Percentiles rank a stretch among this genome's conserved stretches.
Conservation (phyloP, 164 flowering plant species). For the Sedum album region DNA sequence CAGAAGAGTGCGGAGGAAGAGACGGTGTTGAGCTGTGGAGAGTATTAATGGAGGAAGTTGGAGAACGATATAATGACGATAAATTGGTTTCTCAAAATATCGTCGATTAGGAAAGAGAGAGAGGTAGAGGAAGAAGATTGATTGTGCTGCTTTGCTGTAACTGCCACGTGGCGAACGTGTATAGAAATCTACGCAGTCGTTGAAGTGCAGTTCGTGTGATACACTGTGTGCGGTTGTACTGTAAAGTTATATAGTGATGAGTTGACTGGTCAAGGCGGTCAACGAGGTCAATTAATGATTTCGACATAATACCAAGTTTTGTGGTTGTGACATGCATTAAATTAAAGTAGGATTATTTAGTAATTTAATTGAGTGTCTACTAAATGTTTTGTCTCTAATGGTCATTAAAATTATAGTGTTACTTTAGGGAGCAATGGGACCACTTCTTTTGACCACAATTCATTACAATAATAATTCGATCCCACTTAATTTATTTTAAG, state of each 20-base stretch:
- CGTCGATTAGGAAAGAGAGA: background rate
- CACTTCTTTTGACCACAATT: no score
- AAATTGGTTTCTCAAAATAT: background rate
- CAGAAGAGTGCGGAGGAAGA: conserved; percentile 2
- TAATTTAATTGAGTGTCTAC: no score
- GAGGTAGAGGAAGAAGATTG: background rate
- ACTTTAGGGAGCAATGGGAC: no score
- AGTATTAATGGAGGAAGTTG: conserved; percentile 7
- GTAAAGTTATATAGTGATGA: background rate
- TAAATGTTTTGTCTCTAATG: no score
- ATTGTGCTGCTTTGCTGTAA: background rate
- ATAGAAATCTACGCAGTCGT: background rate
- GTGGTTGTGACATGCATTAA: no score
- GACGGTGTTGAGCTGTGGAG: conserved; percentile 4
- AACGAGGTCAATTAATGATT: background rate
- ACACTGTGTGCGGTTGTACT: background rate
- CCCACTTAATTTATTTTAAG: no score
- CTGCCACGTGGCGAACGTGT: background rate
- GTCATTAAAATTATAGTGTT: no score
- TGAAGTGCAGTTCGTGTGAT: background rate
- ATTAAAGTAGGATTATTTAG: no score
- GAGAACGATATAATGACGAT: background rate
- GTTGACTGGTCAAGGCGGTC: background rate
- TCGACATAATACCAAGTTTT: no score
- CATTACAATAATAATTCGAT: no score